Percentiles rank a stretch among this genome's conserved stretches.
phyloP scores from a whole-genome alignment of 2,329 filamentous ascomycete genomes.

The Septoria petroselini region DNA sequence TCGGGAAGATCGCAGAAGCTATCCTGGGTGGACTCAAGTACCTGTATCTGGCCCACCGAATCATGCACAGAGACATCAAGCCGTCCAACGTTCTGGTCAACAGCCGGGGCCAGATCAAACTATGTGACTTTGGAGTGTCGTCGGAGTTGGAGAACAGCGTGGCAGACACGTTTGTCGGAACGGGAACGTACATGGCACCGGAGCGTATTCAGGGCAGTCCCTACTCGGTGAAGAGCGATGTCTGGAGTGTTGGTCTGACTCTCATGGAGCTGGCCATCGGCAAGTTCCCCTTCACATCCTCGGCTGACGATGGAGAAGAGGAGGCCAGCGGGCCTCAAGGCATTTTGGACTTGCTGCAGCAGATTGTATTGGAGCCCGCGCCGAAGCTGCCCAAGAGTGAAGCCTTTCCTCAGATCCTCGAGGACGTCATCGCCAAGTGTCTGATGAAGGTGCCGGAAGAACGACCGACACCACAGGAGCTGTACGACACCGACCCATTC shows the following conservation, averaged over 20 bases:
- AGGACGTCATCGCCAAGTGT: slow-evolving; percentile 97
- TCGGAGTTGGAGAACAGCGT: slow-evolving; percentile 97
- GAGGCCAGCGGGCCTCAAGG: slow-evolving; percentile 75
- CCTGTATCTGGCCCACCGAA: slow-evolving; percentile 90
- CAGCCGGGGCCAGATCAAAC: slow-evolving; percentile 88
- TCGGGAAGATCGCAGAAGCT: slow-evolving; percentile 96
- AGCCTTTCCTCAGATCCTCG: slow-evolving; percentile 89
- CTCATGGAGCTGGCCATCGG: slow-evolving; percentile 98
- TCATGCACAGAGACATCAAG: slow-evolving; percentile 99
- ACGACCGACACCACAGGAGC: slow-evolving; percentile 85
- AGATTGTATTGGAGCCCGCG: slow-evolving; percentile 94
- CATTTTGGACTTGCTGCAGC: slow-evolving; percentile 91
- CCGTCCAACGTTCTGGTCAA: slow-evolving; percentile 97
- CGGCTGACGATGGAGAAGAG: slow-evolving; percentile 71
- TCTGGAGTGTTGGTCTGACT: slow-evolving; percentile 94
- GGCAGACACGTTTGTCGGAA: slow-evolving; percentile 96
- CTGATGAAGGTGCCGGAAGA: slow-evolving; percentile 84
- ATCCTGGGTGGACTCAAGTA: slow-evolving; percentile 91
- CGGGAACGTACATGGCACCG: slow-evolving; percentile 98
- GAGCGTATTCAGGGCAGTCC: slow-evolving; percentile 95
- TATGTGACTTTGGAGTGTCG: slow-evolving; percentile 98
- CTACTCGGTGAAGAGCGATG: slow-evolving; percentile 97
- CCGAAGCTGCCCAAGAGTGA: slow-evolving; percentile 94
- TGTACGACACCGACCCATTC: slow-evolving; percentile 91
- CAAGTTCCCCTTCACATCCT: slow-evolving; percentile 91